Percentiles rank a stretch among this genome's conserved stretches.
Evolutionary conservation across 208 protist species (phyloP).

Genomic region (Porcisia hertigi): DNA sequence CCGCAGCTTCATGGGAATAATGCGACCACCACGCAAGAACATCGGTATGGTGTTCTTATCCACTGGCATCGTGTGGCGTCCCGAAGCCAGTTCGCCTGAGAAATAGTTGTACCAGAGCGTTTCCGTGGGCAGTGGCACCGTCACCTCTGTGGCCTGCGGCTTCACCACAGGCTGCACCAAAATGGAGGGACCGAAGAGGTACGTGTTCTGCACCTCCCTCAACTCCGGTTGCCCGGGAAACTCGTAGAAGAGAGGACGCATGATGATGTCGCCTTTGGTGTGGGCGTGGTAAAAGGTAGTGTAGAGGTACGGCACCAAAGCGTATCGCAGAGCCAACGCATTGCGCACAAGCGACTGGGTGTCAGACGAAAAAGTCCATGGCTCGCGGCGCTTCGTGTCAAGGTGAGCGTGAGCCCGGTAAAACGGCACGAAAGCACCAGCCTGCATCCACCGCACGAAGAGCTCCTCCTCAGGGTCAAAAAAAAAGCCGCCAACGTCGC

Average conservation of each 20-base stretch:
- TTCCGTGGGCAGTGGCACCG: constrained; percentile 80
- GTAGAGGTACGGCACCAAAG: constrained; percentile 97
- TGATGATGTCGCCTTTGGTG: constrained; percentile 81
- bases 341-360: constrained; percentile 66
- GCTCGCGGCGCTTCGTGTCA: constrained; percentile 97
- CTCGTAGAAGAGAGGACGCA: constrained; percentile 95
- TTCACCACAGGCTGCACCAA: constrained; percentile 89
- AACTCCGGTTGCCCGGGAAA: constrained; percentile 89
- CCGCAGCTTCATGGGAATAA: constrained; percentile 93
- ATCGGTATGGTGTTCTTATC: constrained; percentile 91
- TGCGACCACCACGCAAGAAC: constrained; percentile 91
- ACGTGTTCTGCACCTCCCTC: constrained; percentile 86
- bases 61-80: constrained; percentile 35
- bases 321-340: constrained; percentile 90
- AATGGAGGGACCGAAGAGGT: constrained; percentile 90
- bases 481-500: constrained; percentile 99
- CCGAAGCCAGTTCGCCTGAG: constrained; percentile 34
- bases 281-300: constrained; percentile 93
- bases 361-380: constrained; percentile 94
- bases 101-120: constrained; percentile 78
- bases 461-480: constrained; percentile 96
- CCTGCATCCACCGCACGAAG: constrained; percentile 98
- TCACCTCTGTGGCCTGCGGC: constrained; percentile 40
- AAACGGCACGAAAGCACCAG: constrained; percentile 96
- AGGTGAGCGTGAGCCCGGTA: constrained; percentile 97